Base-by-base conservation (phyloP, 495 filamentous ascomycete species). In the Talaromyces ruber region DNA sequence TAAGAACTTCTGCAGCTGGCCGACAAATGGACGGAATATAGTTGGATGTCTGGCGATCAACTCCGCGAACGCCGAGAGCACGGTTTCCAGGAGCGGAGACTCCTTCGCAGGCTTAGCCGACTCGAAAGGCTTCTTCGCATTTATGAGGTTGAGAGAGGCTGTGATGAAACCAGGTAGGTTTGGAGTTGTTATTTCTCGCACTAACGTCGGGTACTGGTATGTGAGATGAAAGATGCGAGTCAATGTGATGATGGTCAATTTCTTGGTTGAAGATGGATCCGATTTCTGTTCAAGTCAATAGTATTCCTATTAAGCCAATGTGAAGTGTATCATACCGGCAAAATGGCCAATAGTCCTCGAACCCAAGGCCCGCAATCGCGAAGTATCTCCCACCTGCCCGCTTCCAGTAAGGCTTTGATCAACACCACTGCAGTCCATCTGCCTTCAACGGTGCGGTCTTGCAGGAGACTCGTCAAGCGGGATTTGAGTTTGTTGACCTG, bases 111-210 rank as follows among this genome's bases (percentile, higher is more conserved):
- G 66, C 11, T 16, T 45, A 6, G 12, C 39, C 1, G 22, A 14
- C 16, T 54, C 25, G 2, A 12, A n/a, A 16, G 21, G 14, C 32
- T 52, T 59, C 47, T 79, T 73, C 34, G 67, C 73, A 39, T 83
- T 84, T 58, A 89, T 73, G 25, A 91, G 74, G 67, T 88, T 86
- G 22, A 96, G 72, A 59, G 89, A 91, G 6, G 86, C 79, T 9
- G 84, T 85, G 58, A 90, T 81, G 65, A 91, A 95, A 5, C 79
- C 76, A 16, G 89, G 85, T 14, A 97, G 78, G 18, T 84, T 88
- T 9, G 92, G 92, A 3, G 91, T 95, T 2, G 90, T 92, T 64
- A 95, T 88, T 69, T 96, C 92, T 65, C 92, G 80, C n/a, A 93
- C 79, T 24, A 96, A 79, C 18, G 88, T 92, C 43, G 86, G 89